Evolutionary conservation across 805 yeast species (phyloP), one percentile per base, ranked within the genome.

Genomic region (Cyberlindnera petersonii): DNA sequence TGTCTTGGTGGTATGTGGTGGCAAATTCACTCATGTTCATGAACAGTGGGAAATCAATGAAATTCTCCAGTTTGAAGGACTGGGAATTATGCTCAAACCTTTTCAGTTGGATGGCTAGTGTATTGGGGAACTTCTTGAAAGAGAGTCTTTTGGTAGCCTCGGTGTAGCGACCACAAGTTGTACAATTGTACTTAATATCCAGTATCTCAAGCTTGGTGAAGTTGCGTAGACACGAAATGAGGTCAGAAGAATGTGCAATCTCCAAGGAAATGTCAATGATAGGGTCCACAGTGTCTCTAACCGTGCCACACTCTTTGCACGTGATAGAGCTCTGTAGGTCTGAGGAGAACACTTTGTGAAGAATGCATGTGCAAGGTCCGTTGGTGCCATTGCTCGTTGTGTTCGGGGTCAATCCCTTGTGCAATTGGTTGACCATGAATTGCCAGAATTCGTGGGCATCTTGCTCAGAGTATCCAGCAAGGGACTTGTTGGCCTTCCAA

Each of bases 391-490:
- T 22, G 24, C 24, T 22, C 24, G 11, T n/a, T n/a, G n/a, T n/a
- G n/a, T n/a, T n/a, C n/a, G n/a, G n/a, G n/a, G n/a, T 49, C 20
- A 60, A 49, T 24, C 63, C 70, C 27, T 56, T 52, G 41, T 93
- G 98, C 40, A 93, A 62, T 61, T 88, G 95, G 60, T 91, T 85
- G 26, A 91, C 69, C 21, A 91, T 56, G 58, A 91, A 89, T 58
- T 93, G 97, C 82, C 95, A 82, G 61, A 91, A 93, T 61, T 93
- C 99, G 63, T 93, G 99, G 0, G 98, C 98, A 59, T 93, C 99
- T 62, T 93, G 99, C 61, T 93, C 97, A 24, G 93, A 83, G 50
- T 89, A 89, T 2, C 99, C 99, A 0, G 97, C 95, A 42, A 93
- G 72, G 24, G 87, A 75, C 48, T 84, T 76, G 50, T 86, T 85